Conservation (phyloP, 257 asterid genomes). For the Salvia hispanica region DNA sequence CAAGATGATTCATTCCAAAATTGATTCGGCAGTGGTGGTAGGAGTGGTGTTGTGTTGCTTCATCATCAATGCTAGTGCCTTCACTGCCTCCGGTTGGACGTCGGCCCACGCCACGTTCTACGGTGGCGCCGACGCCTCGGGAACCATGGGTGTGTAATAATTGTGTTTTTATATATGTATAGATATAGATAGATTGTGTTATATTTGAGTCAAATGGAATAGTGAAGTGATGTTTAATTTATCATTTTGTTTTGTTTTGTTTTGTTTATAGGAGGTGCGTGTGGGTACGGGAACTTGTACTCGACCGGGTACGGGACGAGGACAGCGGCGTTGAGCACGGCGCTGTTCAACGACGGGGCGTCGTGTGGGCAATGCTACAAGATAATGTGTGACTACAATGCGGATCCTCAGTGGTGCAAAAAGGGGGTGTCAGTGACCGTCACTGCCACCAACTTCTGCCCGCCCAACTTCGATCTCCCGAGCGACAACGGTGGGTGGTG, state of each 20-base stretch:
- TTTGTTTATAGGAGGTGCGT: conserved; percentile 49
- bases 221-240: too few relatives aligned
- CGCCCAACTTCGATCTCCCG: conserved; percentile 60
- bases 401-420: conserved; percentile 54
- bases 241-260: neutral
- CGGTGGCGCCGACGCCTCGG: conserved; percentile 63
- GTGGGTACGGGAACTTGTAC: conserved; percentile 60
- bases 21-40: neutral
- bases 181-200: too few relatives aligned
- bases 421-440: conserved; percentile 54
- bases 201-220: too few relatives aligned
- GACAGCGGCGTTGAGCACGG: conserved; percentile 60
- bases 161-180: too few relatives aligned
- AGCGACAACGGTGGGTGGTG: conserved; percentile 75
- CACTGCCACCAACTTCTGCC: conserved; percentile 65
- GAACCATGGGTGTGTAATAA: conserved; percentile 52
- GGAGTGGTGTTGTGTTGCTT: conserved; percentile 30
- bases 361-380: conserved; percentile 67
- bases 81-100: conserved; percentile 50
- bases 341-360: conserved; percentile 55
- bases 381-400: conserved; percentile 53
- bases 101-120: conserved; percentile 62
- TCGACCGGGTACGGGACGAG: conserved; percentile 52
- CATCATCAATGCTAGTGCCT: conserved; percentile 33
- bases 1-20: neutral